Evolutionary conservation across 345 rosid species (phyloP), one percentile per base, ranked within the genome.

Genomic region (Eucalyptus polyanthemos): DNA sequence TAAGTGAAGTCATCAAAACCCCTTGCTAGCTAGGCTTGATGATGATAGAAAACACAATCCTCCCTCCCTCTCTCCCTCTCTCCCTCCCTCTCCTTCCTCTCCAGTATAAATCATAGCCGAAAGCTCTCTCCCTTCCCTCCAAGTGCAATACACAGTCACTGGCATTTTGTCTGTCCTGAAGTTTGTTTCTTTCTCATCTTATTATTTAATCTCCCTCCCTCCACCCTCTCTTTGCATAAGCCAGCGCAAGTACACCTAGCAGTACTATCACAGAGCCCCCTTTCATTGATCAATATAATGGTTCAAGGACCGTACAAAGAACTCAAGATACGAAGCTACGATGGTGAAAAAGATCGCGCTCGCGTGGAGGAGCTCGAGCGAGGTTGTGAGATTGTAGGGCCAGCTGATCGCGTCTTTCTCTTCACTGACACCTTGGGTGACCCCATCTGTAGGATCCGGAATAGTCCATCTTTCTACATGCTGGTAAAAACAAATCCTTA

Each of bases 381-480:
- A 91, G 91, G 95, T 69, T 96, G 99, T 86, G 98, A 95, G 94
- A 88, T 86, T 50, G 96, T 95, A 91, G 97, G 96, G 58, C 95
- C 95, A 42, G 87, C 93, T 62, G 91, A 92, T 67, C 90, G 93
- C 91, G 94, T 93, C 19, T 92, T 92, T 89, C 95, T 96, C 92
- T 94, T 89, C 92, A 95, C 96, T 16, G 97, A 97, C 89, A 93
- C 93, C 86, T 53, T 97, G 92, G 99, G 99, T 65, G 99, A 97
- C 95, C 99, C 99, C 92, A 93, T 95, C 45, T 95, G 98, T 92
- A 92, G 99, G 90, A 95, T 97, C 93, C 88, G 98, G 89, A 94
- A 96, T 88, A 93, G 93, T 90, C 99, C 97, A 53, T 62, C 94
- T 86, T 94, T 88, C 93, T 93, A 86, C 72, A 97, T 97, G 98